Conservation (phyloP, 495 filamentous ascomycete species). For the Tuber microsphaerosporum region DNA sequence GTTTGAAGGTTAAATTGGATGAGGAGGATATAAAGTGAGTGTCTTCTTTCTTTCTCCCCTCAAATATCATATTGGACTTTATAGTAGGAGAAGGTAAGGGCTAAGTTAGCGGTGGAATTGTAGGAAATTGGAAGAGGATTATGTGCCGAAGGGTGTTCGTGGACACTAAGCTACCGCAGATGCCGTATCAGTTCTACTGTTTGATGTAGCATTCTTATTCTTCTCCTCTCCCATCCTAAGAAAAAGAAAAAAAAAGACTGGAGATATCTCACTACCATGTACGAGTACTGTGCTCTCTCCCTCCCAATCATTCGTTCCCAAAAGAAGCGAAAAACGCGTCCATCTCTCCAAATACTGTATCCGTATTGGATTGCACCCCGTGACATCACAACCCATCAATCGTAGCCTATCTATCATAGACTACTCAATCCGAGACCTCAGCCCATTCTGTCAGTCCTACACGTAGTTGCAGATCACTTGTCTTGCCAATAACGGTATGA, state of each 20-base stretch:
- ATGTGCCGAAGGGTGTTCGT: constrained; percentile 49
- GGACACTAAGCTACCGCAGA: not conserved
- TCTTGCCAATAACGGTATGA: no score
- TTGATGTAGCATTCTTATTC: not conserved
- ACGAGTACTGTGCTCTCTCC: not conserved
- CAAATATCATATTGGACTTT: not conserved
- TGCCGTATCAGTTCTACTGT: not conserved
- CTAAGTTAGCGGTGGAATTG: not conserved
- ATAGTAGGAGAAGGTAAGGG: not conserved
- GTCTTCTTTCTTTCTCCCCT: no score
- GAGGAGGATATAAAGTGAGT: constrained; percentile 57
- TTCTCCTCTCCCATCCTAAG: not conserved
- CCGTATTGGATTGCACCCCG: not conserved
- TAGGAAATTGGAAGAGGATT: constrained; percentile 55
- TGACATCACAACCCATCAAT: not conserved
- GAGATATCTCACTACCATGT: not conserved
- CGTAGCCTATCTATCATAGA: no score
- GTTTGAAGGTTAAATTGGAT: constrained; percentile 50
- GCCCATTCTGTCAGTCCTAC: not conserved
- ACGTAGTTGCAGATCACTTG: not conserved
- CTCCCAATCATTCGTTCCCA: no score
- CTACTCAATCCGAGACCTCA: not conserved
- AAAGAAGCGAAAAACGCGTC: not conserved
- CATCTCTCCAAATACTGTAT: not conserved
- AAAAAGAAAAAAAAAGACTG: not conserved